Evolutionary conservation across 1,284 basidiomycete genomes (phyloP).

Genomic region (Moniliella sp.): DNA sequence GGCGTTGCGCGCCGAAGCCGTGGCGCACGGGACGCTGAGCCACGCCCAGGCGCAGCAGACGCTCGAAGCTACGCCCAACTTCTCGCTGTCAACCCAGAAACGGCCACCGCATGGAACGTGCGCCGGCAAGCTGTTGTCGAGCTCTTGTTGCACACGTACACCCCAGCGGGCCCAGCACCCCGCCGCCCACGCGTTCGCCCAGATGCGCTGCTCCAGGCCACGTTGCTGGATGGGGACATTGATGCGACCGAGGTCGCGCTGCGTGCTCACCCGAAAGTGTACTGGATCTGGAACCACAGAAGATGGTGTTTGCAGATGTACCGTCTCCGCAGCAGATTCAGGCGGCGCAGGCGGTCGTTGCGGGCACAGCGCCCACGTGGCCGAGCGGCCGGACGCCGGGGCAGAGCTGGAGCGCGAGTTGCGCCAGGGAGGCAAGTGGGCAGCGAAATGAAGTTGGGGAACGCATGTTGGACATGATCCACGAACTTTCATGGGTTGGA

Average conservation of each 20-base stretch:
- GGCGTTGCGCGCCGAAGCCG: too few species aligned
- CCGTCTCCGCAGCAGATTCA: background rate
- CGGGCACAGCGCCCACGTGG: background rate
- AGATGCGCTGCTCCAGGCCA: background rate
- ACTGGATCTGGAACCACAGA: constrained; percentile 33
- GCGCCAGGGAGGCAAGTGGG: too few species aligned
- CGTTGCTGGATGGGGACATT: constrained; percentile 18
- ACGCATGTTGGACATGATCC: constrained; percentile 26
- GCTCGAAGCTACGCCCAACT: constrained; percentile 18
- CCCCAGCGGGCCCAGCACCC: too few species aligned
- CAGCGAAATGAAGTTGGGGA: constrained; percentile 19
- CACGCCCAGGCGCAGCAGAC: too few species aligned
- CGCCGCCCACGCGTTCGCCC: too few species aligned
- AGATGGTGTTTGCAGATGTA: constrained; percentile 23
- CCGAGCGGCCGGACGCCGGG: background rate
- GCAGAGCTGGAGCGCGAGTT: too few species aligned
- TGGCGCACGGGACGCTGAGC: too few species aligned
- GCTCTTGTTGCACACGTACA: constrained; percentile 5
- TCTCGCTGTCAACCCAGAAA: constrained; percentile 24
- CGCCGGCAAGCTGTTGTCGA: constrained; percentile 11
- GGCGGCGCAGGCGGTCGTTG: background rate
- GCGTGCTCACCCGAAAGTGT: constrained; percentile 27
- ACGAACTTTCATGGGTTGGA: constrained; percentile 28
- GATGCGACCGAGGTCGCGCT: constrained; percentile 21
- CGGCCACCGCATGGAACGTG: constrained; percentile 31